Percentiles rank a stretch among this genome's conserved stretches.
Evolutionary conservation across 2,329 filamentous ascomycete species (phyloP).

Genomic region (Stachybotrys chartarum): DNA sequence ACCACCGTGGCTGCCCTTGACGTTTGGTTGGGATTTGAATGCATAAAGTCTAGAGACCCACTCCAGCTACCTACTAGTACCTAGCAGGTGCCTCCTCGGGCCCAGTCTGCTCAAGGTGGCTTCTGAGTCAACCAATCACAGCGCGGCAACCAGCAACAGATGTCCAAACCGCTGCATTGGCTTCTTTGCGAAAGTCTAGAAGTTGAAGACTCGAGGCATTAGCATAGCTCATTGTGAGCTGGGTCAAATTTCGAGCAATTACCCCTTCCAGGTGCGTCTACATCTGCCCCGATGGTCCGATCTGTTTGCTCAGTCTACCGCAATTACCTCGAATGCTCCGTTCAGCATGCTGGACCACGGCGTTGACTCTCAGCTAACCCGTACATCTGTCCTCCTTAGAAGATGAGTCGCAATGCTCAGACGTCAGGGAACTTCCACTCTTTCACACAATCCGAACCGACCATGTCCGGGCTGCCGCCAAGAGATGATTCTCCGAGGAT

Average conservation of each 20-base stretch:
- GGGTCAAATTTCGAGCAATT: not conserved
- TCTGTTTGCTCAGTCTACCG: too few species aligned
- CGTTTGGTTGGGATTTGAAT: too few species aligned
- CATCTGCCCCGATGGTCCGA: not conserved
- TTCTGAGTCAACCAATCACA: not conserved
- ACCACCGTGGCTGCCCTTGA: too few species aligned
- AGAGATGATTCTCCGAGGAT: constrained; percentile 34
- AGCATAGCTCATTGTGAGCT: not conserved
- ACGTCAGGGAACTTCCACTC: constrained; percentile 16
- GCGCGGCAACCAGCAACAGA: not conserved
- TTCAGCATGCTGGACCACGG: not conserved
- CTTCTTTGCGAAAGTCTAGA: not conserved
- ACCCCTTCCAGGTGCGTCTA: not conserved
- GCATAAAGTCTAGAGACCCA: too few species aligned
- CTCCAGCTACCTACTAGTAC: not conserved
- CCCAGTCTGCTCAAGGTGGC: not conserved
- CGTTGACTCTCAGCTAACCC: constrained; percentile 3
- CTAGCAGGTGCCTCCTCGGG: not conserved
- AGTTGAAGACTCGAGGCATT: not conserved
- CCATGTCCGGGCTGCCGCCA: constrained; percentile 11
- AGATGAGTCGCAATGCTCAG: constrained; percentile 25
- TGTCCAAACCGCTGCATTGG: not conserved
- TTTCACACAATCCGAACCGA: constrained; percentile 10
- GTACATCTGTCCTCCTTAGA: constrained; percentile 12
- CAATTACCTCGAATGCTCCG: not conserved